phyloP scores from a whole-genome alignment of 139 green algal species.

The Asterochloris sp. region DNA sequence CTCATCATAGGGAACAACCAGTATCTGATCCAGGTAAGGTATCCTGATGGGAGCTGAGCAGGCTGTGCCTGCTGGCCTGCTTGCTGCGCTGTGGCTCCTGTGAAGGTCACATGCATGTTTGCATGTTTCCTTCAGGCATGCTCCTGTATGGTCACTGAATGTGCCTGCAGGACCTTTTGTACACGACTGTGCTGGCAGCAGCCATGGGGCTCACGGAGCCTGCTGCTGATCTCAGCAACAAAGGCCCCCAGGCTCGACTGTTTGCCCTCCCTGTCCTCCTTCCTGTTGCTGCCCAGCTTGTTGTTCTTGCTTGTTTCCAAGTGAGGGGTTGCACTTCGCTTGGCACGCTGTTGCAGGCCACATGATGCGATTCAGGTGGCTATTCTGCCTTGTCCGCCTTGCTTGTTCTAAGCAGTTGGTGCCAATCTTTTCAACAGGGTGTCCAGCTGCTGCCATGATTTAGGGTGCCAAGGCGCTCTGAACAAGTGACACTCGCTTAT shows the following conservation, averaged over 20 bases:
- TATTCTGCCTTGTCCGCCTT: no score
- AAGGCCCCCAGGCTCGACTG: not conserved
- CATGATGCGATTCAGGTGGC: no score
- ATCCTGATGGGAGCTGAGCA: not conserved
- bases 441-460: no score
- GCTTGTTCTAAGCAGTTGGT: no score
- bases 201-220: not conserved
- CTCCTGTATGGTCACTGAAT: not conserved
- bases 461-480: no score
- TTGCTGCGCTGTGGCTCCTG: not conserved
- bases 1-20: conserved; percentile 66
- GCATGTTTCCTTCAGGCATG: not conserved
- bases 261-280: not conserved
- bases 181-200: not conserved
- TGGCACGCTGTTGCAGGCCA: no score
- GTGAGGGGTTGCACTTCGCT: no score
- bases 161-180: not conserved
- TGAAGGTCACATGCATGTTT: not conserved
- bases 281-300: not conserved
- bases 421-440: no score
- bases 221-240: not conserved
- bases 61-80: not conserved
- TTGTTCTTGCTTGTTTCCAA: no score
- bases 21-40: conserved; percentile 49
- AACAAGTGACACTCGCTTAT: no score